Evolutionary conservation across 805 yeast species (phyloP).

Genomic region (Ogataea methylovora): DNA sequence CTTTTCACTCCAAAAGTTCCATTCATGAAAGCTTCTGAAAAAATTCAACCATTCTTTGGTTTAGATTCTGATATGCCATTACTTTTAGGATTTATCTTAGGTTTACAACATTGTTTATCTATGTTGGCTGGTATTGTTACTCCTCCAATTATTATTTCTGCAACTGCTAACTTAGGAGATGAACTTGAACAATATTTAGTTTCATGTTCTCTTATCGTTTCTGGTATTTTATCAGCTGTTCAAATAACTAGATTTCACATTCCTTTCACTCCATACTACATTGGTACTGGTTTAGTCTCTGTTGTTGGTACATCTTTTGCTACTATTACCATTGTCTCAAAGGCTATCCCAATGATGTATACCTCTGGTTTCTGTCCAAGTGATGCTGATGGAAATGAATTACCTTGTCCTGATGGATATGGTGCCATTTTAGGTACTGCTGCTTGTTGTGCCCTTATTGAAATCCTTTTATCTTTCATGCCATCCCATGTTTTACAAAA

Average conservation of each 20-base stretch:
- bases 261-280: constrained; percentile 60
- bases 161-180: constrained; percentile 49
- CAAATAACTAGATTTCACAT: constrained; percentile 81
- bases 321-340: constrained; percentile 71
- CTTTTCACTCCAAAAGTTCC: constrained; percentile 80
- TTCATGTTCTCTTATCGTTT: constrained; percentile 64
- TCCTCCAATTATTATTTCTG: constrained; percentile 71
- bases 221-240: constrained; percentile 61
- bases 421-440: constrained; percentile 84
- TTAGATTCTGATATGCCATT: constrained; percentile 75
- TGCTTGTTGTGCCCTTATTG: constrained; percentile 68
- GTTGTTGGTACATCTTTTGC: constrained; percentile 92
- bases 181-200: constrained; percentile 53
- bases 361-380: constrained; percentile 56
- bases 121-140: constrained; percentile 90
- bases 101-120: constrained; percentile 81
- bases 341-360: constrained; percentile 80
- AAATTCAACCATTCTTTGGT: constrained; percentile 77
- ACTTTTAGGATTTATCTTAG: constrained; percentile 67
- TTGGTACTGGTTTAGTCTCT: constrained; percentile 85
- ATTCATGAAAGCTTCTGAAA: constrained; percentile 38
- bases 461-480: constrained; percentile 63
- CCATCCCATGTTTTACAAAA: constrained; percentile 68
- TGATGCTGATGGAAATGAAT: constrained; percentile 52
- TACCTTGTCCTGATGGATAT: constrained; percentile 86